phyloP scores from a whole-genome alignment of 2,329 filamentous ascomycete species.

The Parastagonospora nodorum region DNA sequence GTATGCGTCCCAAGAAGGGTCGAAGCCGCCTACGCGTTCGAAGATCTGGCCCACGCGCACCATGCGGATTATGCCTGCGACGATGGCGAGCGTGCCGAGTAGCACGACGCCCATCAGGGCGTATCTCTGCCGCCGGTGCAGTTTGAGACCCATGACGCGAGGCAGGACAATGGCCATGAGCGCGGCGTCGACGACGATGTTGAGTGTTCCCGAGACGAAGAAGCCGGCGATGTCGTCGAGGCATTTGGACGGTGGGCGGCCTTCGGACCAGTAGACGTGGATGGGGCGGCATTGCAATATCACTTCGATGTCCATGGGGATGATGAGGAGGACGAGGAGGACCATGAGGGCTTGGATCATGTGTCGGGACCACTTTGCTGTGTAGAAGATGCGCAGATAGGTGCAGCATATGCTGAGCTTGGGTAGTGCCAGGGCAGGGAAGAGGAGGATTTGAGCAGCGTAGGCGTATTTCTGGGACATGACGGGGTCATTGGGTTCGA shows the following conservation, averaged over 20 bases:
- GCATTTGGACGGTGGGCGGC: conserved; percentile 20
- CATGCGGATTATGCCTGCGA: conserved; percentile 25
- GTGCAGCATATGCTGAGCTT: conserved; percentile 31
- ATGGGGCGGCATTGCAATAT: conserved; percentile 25
- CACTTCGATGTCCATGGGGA: conserved; percentile 17
- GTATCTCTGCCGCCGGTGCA: conserved; percentile 21
- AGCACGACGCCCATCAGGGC: conserved; percentile 21
- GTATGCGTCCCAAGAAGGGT: conserved; percentile 28
- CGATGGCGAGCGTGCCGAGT: conserved; percentile 20
- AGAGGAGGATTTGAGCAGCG: conserved; percentile 18
- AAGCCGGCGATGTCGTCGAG: conserved; percentile 14
- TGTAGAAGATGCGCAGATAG: conserved; percentile 28
- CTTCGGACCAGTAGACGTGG: conserved; percentile 26
- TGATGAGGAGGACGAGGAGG: conserved; percentile 11
- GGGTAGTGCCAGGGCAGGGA: conserved; percentile 18
- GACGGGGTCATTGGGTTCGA: conserved; percentile 6
- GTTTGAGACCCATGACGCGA: conserved; percentile 18
- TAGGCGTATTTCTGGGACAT: conserved; percentile 24
- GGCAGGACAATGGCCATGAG: conserved; percentile 29
- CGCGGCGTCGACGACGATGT: conserved; percentile 18
- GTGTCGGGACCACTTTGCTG: conserved; percentile 15
- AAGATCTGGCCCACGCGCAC: conserved; percentile 19
- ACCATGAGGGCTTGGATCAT: conserved; percentile 19
- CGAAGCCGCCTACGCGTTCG: conserved; percentile 12
- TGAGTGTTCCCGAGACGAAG: conserved; percentile 17